A percentile compares a stretch with the other conserved stretches of the same genome.
Conservation (phyloP, 2,329 filamentous ascomycete species). For the Paraphoma sp. region DNA sequence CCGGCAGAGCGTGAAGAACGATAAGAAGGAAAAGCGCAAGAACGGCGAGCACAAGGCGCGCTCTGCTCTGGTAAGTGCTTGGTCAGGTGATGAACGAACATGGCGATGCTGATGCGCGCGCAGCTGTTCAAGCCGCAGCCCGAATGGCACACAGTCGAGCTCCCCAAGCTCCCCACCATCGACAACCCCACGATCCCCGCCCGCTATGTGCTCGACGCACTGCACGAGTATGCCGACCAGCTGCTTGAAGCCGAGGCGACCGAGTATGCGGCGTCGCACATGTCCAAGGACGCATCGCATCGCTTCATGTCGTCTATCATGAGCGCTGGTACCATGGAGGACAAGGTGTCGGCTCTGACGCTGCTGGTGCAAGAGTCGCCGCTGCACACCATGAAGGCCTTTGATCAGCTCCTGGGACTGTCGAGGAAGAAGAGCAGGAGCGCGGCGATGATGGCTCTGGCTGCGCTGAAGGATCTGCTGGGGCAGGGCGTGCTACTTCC, state of each 20-base stretch:
- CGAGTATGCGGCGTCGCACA: conserved; percentile 73
- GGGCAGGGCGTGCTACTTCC: conserved; percentile 88
- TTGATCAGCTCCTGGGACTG: conserved; percentile 81
- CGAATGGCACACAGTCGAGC: conserved; percentile 70
- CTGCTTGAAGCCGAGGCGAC: conserved; percentile 80
- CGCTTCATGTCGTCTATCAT: conserved; percentile 98
- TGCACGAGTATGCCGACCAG: conserved; percentile 74
- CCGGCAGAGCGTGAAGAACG: conserved; percentile 35
- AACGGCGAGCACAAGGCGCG: conserved; percentile 41
- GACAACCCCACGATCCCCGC: conserved; percentile 57
- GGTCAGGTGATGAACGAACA: conserved; percentile 1
- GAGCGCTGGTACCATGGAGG: conserved; percentile 92
- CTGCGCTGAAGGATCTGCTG: conserved; percentile 91
- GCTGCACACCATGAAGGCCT: conserved; percentile 86
- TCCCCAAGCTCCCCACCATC: conserved; percentile 59
- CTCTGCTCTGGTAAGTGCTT: conserved; percentile 38
- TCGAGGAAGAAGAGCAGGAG: conserved; percentile 94
- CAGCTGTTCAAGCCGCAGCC: conserved; percentile 67
- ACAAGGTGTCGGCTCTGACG: conserved; percentile 95
- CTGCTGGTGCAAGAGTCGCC: conserved; percentile 95
- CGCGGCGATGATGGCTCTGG: conserved; percentile 90
- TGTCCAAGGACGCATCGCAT: conserved; percentile 83
- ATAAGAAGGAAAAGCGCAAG: conserved; percentile 40
- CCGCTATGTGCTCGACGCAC: conserved; percentile 60
- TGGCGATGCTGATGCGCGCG: conserved; percentile 23